These are phyloP conservation scores for Pyrus pyrifolia DNA, from an alignment of 306 rosid genomes.

Conservation along the genomic window DNA sequence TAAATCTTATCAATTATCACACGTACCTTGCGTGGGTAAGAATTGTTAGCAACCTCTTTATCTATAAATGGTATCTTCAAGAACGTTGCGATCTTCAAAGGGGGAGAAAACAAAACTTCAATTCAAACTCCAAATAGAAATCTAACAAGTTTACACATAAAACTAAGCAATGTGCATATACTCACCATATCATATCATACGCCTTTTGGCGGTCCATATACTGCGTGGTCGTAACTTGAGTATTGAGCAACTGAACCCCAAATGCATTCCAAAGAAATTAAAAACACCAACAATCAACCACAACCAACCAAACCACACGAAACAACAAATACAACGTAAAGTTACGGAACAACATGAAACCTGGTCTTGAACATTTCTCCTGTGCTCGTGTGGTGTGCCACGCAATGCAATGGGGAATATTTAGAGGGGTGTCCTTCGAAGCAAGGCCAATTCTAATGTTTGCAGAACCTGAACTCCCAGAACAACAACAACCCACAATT, in stretches of 20 bases:
- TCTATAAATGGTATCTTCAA: slow-evolving; percentile 85
- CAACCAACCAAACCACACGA: background rate
- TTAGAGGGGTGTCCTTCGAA: slow-evolving; percentile 72
- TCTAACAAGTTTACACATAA: background rate
- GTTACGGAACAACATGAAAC: slow-evolving; percentile 23
- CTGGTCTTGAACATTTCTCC: slow-evolving; percentile 79
- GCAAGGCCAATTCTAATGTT: slow-evolving; percentile 80
- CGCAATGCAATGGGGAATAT: slow-evolving; percentile 86
- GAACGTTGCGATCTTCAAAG: slow-evolving; percentile 69
- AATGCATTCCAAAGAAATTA: slow-evolving; percentile 1
- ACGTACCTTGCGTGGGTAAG: slow-evolving; percentile 83
- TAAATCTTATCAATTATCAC: slow-evolving; percentile 1
- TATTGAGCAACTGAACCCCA: slow-evolving; percentile 66
- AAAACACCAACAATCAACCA: background rate
- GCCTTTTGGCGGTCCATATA: slow-evolving; percentile 83
- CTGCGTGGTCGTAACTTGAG: slow-evolving; percentile 56
- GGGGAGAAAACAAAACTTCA: background rate
- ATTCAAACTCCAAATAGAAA: background rate
- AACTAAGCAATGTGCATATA: slow-evolving; percentile 1
- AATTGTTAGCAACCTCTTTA: slow-evolving; percentile 66
- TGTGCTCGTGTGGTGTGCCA: slow-evolving; percentile 58
- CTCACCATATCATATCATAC: slow-evolving; percentile 77
- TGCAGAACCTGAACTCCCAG: slow-evolving; percentile 57
- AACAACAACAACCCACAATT: background rate
- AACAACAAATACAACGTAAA: background rate